Conservation (phyloP, 176 grass and related monocot genomes). For the Phoenix roebelenii region DNA sequence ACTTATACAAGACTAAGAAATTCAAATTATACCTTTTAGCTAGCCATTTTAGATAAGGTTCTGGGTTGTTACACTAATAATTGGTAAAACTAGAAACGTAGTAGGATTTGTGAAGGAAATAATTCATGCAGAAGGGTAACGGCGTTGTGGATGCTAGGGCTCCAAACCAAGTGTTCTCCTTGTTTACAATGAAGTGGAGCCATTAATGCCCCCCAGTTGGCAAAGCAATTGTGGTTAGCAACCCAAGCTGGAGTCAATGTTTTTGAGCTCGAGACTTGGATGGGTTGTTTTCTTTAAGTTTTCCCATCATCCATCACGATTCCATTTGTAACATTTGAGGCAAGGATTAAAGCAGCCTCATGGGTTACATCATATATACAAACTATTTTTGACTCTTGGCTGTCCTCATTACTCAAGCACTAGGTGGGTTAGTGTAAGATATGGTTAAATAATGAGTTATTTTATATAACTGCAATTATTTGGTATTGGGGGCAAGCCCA, state of each 20-base stretch:
- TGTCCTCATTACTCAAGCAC: conserved; percentile 46
- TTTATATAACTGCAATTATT: conserved; percentile 34
- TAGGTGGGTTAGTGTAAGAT: conserved; percentile 32
- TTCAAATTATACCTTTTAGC: too few relatives aligned
- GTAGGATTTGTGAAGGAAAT: too few relatives aligned
- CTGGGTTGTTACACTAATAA: too few relatives aligned
- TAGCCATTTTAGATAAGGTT: too few relatives aligned
- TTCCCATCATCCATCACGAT: conserved; percentile 42
- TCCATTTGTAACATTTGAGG: conserved; percentile 23
- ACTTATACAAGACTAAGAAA: too few relatives aligned
- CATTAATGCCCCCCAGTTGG: conserved; percentile 30
- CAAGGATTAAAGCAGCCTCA: conserved; percentile 3
- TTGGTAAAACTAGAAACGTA: too few relatives aligned
- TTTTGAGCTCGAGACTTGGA: conserved; percentile 19
- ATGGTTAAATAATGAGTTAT: conserved; percentile 42
- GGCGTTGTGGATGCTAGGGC: too few relatives aligned
- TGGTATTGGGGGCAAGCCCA: conserved; percentile 34
- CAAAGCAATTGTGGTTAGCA: conserved; percentile 35
- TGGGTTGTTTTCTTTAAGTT: conserved; percentile 28
- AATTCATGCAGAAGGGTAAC: too few relatives aligned
- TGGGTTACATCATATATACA: conserved; percentile 20
- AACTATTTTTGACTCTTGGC: conserved; percentile 41
- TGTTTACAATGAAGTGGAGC: background rate
- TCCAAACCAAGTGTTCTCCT: too few relatives aligned
- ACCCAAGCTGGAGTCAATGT: conserved; percentile 55